phyloP scores from a whole-genome alignment of 306 rosid genomes.

The Sicyos baderoa region DNA sequence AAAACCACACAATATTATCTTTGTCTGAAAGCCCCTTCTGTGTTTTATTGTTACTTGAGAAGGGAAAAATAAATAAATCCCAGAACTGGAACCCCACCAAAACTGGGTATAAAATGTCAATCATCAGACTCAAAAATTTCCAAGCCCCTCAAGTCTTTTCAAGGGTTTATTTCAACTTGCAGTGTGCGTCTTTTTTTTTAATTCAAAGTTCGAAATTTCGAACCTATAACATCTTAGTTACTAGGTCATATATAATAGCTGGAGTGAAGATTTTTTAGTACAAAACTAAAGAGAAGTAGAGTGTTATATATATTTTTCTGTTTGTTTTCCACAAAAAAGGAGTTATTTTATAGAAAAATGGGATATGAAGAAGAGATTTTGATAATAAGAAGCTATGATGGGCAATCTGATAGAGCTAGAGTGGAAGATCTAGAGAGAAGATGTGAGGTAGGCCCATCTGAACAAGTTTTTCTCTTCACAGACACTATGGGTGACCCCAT shows the following conservation, averaged over 20 bases:
- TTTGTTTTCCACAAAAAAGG: not conserved
- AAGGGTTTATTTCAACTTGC: not conserved
- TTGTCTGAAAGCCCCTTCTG: not conserved
- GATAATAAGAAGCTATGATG: conserved; percentile 60
- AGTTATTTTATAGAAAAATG: not conserved
- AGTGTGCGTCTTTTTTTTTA: not conserved
- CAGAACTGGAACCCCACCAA: conserved; percentile 12
- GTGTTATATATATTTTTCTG: not conserved
- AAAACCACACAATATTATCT: too few species aligned
- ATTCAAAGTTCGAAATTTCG: too few species aligned
- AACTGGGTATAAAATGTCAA: conserved; percentile 12
- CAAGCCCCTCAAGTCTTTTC: conserved; percentile 2
- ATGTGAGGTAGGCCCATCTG: conserved; percentile 83
- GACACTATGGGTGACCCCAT: conserved; percentile 99
- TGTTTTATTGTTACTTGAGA: not conserved
- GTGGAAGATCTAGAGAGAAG: conserved; percentile 82
- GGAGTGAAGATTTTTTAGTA: too few species aligned
- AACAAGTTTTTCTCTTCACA: conserved; percentile 73
- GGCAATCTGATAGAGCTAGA: conserved; percentile 47
- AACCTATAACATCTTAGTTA: too few species aligned
- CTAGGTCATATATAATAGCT: not conserved
- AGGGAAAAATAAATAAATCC: not conserved
- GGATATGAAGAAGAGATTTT: conserved; percentile 17
- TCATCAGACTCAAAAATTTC: conserved; percentile 7
- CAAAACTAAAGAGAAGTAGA: not conserved